These are phyloP conservation scores for Inga oerstediana DNA, from an alignment of 306 rosid genomes.

Conservation along the genomic window DNA sequence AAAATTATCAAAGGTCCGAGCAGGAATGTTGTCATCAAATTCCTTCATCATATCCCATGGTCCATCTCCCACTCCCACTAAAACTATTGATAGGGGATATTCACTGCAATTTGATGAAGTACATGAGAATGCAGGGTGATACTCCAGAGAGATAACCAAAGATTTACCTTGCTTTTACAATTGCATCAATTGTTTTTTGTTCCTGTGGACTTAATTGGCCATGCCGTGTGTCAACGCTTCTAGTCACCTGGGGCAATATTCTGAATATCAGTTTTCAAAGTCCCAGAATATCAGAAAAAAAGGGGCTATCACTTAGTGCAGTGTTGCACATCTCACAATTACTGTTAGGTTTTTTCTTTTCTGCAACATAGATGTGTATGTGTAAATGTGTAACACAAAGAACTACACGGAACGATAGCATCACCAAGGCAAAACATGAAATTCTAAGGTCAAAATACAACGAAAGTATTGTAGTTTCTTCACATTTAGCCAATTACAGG, in stretches of 20 bases:
- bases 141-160: conserved; percentile 17
- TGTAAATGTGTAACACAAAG: neutral
- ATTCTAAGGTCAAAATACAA: neutral
- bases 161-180: conserved; percentile 86
- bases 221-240: conserved; percentile 68
- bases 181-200: conserved; percentile 76
- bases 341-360: conserved; percentile 2
- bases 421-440: conserved; percentile 23
- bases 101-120: conserved; percentile 50
- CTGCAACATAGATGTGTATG: neutral
- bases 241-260: conserved; percentile 65
- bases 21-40: conserved; percentile 87
- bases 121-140: conserved; percentile 35
- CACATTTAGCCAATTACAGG: neutral
- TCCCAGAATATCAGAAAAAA: neutral
- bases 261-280: conserved; percentile 8
- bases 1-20: conserved; percentile 82
- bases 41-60: conserved; percentile 96
- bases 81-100: conserved; percentile 78
- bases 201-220: conserved; percentile 82
- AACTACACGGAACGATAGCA: neutral
- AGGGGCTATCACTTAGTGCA: neutral
- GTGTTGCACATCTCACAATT: conserved; percentile 2
- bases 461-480: conserved; percentile 22
- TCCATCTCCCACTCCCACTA: conserved; percentile 97